Evolutionary conservation across 305 asterid species (phyloP), one percentile per base, ranked within the genome.

Genomic region (Fraxinus dipetala): DNA sequence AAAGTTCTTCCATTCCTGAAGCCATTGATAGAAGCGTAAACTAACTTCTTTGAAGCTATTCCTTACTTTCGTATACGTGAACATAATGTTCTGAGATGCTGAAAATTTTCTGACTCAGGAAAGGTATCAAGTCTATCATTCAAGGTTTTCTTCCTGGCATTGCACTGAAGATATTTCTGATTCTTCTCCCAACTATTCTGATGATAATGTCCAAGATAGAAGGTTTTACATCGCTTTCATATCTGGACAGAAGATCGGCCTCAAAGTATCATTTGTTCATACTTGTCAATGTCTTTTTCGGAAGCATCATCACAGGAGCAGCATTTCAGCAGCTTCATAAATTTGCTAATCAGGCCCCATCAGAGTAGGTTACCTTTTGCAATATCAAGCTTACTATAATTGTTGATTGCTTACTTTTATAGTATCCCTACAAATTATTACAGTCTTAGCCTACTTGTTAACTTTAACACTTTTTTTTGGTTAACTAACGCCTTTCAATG

Each of bases 241-340:
- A 90, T 80, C 87, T 96, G 86, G 98, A 96, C 83, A 86, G 96
- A 87, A 89, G 90, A 86, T 82, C 99, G 74, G 99, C 99, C 43
- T 91, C 84, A 76, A 96, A 93, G 83, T 94, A 88, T 83, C 94
- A 96, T 91, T 78, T 96, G 79, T 94, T 96, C 85, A 2, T 93
- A 78, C 92, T 96, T 54, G 95, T 96, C 79, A 94, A 94, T 24
- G 95, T 96, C 88, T 96, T 96, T 92, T 86, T 96, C 35, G 98
- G 98, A 84, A 96, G 99, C 85, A 85, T 96, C 78, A 78, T 91
- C 83, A 84, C 97, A 1, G 99, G 98, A 80, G 97, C 99, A 82
- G 98, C 98, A 54, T 93, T 94, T 83, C 88, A 96, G 87, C 99
- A 94, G 92, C 98, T 96, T 74, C 82, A 94, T 22, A 88, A 61